phyloP scores from a whole-genome alignment of 1,284 basidiomycete species.

The Leccinum insigne region DNA sequence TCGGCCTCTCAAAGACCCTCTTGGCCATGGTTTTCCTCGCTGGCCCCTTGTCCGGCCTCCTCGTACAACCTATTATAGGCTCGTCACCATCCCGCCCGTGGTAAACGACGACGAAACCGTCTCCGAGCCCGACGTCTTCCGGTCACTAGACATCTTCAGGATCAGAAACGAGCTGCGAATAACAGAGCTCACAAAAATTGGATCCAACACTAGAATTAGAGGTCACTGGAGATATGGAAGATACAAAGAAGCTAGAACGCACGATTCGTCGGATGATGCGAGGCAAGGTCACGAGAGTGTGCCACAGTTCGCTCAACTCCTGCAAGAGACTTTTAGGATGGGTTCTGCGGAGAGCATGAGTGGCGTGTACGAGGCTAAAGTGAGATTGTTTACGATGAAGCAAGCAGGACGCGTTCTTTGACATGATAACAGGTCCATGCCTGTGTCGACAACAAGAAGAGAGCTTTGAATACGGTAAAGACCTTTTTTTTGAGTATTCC shows the following conservation, averaged over 20 bases:
- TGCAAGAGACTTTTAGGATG: conserved; percentile 43
- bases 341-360: conserved; percentile 17
- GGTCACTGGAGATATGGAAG: conserved; percentile 10
- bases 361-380: conserved; percentile 7
- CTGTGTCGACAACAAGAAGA: conserved; percentile 56
- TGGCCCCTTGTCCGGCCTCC: conserved; percentile 87
- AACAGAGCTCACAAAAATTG: conserved; percentile 82
- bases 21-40: conserved; percentile 95
- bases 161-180: neutral
- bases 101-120: too few relatives aligned
- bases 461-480: conserved; percentile 56
- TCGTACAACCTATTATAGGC: conserved; percentile 92
- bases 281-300: conserved; percentile 69
- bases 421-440: conserved; percentile 63
- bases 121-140: too few relatives aligned
- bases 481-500: conserved; percentile 83
- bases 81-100: conserved; percentile 4
- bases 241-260: conserved; percentile 33
- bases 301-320: conserved; percentile 67
- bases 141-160: conserved; percentile 41
- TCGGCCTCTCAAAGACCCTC: conserved; percentile 85
- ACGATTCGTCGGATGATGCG: conserved; percentile 80
- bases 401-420: conserved; percentile 75
- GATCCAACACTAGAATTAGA: conserved; percentile 55
- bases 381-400: conserved; percentile 36